Percentiles rank a stretch among this genome's conserved stretches.
Evolutionary conservation across 306 rosid genomes (phyloP).

Genomic region (Echinosophora koreensis): DNA sequence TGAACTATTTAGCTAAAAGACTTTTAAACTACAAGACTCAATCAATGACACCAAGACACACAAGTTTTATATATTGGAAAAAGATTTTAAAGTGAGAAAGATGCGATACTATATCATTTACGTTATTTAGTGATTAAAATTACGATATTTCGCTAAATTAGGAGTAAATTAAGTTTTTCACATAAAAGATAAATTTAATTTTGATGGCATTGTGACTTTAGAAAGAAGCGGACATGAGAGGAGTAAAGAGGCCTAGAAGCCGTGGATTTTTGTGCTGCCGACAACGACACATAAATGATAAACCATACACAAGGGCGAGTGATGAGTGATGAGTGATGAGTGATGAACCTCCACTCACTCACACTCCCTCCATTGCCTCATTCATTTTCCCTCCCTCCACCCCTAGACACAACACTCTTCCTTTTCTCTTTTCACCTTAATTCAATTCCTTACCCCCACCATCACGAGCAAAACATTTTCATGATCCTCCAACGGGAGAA

Average conservation of each 20-base stretch:
- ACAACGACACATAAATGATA: constrained; percentile 20
- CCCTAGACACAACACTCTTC: not conserved
- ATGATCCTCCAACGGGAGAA: constrained; percentile 19
- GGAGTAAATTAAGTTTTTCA: too few species aligned
- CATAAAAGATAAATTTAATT: too few species aligned
- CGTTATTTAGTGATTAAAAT: too few species aligned
- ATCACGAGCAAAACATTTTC: constrained; percentile 47
- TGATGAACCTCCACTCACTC: not conserved
- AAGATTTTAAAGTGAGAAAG: not conserved
- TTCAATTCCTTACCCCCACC: constrained; percentile 20
- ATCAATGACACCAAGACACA: not conserved
- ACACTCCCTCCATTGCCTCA: not conserved
- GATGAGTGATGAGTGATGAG: constrained; percentile 8
- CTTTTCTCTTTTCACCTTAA: not conserved
- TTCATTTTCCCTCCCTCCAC: not conserved
- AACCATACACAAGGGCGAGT: not conserved
- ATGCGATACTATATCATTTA: too few species aligned
- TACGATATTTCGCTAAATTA: too few species aligned
- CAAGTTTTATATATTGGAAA: not conserved
- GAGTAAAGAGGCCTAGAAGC: too few species aligned
- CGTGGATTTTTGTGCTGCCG: constrained; percentile 36
- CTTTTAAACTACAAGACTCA: not conserved
- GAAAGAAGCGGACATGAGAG: too few species aligned
- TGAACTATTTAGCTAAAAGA: not conserved
- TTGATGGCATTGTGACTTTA: too few species aligned